phyloP scores from a whole-genome alignment of 768 basidiomycete species.

The Gyrodon lividus region DNA sequence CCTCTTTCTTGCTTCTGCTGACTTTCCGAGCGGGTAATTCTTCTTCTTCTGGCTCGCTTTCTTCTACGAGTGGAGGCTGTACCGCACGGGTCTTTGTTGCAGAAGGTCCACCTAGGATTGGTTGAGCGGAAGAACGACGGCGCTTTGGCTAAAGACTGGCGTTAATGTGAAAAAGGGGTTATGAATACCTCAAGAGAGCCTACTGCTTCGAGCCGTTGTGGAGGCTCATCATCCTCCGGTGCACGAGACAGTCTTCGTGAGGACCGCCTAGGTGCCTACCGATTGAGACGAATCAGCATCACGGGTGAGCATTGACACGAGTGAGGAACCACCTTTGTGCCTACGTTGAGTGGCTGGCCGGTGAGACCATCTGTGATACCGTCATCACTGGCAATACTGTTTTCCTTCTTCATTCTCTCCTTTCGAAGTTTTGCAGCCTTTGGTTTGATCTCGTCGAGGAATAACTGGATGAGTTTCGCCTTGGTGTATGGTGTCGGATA shows the following conservation, averaged over 20 bases:
- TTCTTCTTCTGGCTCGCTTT: constrained; percentile 76
- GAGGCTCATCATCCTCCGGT: constrained; percentile 43
- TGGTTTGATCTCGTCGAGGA: constrained; percentile 72
- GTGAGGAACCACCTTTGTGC: constrained; percentile 40
- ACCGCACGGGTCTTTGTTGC: constrained; percentile 34
- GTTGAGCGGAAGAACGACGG: constrained; percentile 77
- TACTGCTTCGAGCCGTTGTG: constrained; percentile 56
- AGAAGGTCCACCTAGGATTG: constrained; percentile 53
- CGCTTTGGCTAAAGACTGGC: constrained; percentile 60
- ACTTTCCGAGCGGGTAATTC: constrained; percentile 59
- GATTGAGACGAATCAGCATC: constrained; percentile 7
- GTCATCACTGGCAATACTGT: constrained; percentile 74
- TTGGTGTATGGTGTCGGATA: constrained; percentile 79
- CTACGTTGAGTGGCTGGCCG: constrained; percentile 59
- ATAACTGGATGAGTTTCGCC: constrained; percentile 71
- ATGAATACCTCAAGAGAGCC: constrained; percentile 20
- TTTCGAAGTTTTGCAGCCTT: constrained; percentile 56
- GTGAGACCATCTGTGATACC: constrained; percentile 84
- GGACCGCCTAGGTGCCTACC: constrained; percentile 44
- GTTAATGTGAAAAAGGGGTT: constrained; percentile 12
- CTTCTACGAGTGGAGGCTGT: constrained; percentile 56
- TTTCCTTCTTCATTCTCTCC: constrained; percentile 62
- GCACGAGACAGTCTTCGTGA: constrained; percentile 66
- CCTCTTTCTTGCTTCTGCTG: constrained; percentile 58
- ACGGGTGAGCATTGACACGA: constrained; percentile 2